Conservation (phyloP, 805 yeast genomes). For the Saturnispora quitensis region DNA sequence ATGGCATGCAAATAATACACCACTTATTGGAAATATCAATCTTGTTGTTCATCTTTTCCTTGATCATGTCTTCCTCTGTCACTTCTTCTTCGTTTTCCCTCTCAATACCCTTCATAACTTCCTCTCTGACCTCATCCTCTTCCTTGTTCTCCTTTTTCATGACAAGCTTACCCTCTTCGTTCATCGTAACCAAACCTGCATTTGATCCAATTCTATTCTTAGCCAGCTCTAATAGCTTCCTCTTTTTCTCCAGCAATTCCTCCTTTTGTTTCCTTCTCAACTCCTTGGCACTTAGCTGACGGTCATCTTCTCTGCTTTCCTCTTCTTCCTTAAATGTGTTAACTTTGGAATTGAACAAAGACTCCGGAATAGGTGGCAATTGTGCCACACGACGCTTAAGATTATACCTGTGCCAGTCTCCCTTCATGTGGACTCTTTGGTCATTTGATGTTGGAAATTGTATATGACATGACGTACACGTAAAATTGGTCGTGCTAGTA, state of each 20-base stretch:
- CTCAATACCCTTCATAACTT: conserved; percentile 15
- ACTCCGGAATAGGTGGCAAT: conserved; percentile 51
- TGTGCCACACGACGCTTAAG: conserved; percentile 87
- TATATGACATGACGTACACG: conserved; percentile 87
- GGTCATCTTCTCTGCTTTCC: conserved; percentile 10
- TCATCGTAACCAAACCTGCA: conserved; percentile 20
- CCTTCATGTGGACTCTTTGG: conserved; percentile 90
- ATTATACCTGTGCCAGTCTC: conserved; percentile 97
- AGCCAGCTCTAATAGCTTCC: conserved; percentile 39
- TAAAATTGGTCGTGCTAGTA: conserved; percentile 22
- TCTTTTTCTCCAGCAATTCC: conserved; percentile 39
- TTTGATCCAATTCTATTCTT: conserved; percentile 31
- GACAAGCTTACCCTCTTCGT: conserved; percentile 21
- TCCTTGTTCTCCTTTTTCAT: conserved; percentile 15
- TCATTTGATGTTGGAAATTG: conserved; percentile 71
- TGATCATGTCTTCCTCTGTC: conserved; percentile 34
- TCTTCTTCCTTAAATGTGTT: conserved; percentile 16
- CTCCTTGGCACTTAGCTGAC: conserved; percentile 28
- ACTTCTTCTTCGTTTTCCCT: conserved; percentile 16
- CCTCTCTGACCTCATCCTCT: conserved; percentile 13
- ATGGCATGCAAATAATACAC: conserved; percentile 38
- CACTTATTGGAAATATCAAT: conserved; percentile 40
- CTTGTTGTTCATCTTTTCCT: conserved; percentile 36
- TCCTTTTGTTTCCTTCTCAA: conserved; percentile 42
- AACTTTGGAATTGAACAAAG: conserved; percentile 24